phyloP scores from a whole-genome alignment of 139 green algal genomes.

The Chlorella sp. region DNA sequence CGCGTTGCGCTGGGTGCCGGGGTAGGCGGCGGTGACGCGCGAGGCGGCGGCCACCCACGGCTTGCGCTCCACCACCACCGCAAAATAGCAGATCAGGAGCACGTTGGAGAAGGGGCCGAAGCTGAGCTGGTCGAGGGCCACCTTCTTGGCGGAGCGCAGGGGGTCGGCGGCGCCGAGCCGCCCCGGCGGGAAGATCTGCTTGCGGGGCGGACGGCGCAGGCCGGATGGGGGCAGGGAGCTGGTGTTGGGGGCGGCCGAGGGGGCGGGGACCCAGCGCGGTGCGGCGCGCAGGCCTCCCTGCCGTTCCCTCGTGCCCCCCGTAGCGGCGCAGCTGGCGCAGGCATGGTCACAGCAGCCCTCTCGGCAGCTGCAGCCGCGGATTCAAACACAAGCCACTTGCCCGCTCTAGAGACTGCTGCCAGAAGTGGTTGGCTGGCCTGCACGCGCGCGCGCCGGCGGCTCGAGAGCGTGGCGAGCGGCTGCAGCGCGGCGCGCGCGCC shows the following conservation, averaged over 20 bases:
- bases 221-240: too few relatives aligned
- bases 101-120: slow-evolving; percentile 38
- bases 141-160: neutral
- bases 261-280: too few relatives aligned
- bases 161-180: neutral
- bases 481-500: too few relatives aligned
- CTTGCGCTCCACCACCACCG: slow-evolving; percentile 4
- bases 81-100: slow-evolving; percentile 27
- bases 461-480: too few relatives aligned
- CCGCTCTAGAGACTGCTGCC: slow-evolving; percentile 33
- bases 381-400: slow-evolving; percentile 9
- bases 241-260: too few relatives aligned
- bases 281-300: too few relatives aligned
- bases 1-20: slow-evolving; percentile 9
- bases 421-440: slow-evolving; percentile 31
- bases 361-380: neutral
- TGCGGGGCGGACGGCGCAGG: too few relatives aligned
- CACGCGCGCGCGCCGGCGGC: too few relatives aligned
- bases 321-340: too few relatives aligned
- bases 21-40: neutral
- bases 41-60: neutral
- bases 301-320: too few relatives aligned
- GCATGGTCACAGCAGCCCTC: too few relatives aligned
- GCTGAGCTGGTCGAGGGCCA: slow-evolving; percentile 28
- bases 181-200: neutral